Base-by-base conservation (phyloP, 331 rosid species). In the Spiraea crenata region DNA sequence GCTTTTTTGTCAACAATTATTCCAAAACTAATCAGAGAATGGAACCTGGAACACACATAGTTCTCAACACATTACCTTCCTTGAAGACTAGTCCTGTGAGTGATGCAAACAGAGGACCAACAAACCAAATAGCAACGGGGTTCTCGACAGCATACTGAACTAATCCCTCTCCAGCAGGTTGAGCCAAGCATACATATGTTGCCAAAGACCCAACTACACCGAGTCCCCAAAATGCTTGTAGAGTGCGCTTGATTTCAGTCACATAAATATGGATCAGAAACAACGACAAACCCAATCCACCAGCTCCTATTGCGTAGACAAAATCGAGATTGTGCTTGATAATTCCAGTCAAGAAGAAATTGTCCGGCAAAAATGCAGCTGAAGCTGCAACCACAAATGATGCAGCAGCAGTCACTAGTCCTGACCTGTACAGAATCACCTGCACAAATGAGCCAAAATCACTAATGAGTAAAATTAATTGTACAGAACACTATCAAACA, bases 31-130 rank as follows among this genome's bases (percentile, higher is more conserved):
- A 25, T 25, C 2, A 0, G 31, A 69, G 25, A 9, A 25, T n/a
- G 42, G 54, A 41, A 46, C 2, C 25, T 46, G 12, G 19, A 6
- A 3, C 55, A 20, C 7, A 6, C 16, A 7, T 4, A 55, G 60
- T 3, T 6, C 20, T 34, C 8, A 50, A 2, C 35, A 15, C 52
- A 5, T 31, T 73, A 90, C 97, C 99, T 91, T 91, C 96, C 86
- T 89, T 93, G 84, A 90, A 93, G 64, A 91, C 99, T 69, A 93
- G 88, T 61, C 99, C 92, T 4, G 99, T 93, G 65, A 89, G 82
- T 69, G 99, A 85, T 12, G 95, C 99, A 52, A 84, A 91, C 74
- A 91, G 85, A 64, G 96, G 99, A 69, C 99, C 99, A 11, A 93
- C 87, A 79, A 93, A 79, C 97, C 97, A 93, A 65, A 90, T 60